A percentile compares a stretch with the other conserved stretches of the same genome.
These are phyloP conservation scores for Brassica nigra DNA, from an alignment of 345 rosid genomes.

Conservation along the genomic window DNA sequence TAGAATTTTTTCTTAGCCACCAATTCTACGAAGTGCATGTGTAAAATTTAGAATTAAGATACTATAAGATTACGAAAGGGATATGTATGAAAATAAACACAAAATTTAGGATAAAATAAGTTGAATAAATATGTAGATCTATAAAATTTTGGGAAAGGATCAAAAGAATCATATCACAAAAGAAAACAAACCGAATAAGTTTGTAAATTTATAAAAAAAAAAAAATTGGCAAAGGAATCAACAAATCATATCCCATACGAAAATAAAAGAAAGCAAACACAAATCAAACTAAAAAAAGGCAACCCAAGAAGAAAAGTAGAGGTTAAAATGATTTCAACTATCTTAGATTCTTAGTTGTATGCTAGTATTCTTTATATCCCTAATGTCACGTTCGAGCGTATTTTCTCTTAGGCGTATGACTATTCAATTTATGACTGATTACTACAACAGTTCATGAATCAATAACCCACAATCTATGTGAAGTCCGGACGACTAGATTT, in stretches of 20 bases:
- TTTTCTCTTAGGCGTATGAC: neutral
- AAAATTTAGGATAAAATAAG: no score
- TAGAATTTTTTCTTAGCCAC: neutral
- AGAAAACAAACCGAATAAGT: no score
- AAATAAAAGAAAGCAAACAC: neutral
- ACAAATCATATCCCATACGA: no score
- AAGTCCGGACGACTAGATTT: neutral
- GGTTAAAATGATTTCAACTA: neutral
- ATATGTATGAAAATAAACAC: no score
- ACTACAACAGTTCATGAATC: neutral
- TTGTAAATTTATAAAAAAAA: no score
- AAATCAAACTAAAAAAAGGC: conserved; percentile 13
- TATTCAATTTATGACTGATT: neutral
- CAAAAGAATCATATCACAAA: no score
- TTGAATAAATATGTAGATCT: no score
- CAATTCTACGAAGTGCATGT: neutral
- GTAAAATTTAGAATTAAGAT: neutral
- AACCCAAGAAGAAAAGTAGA: neutral
- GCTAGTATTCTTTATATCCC: neutral
- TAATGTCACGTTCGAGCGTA: neutral
- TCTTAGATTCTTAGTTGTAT: neutral
- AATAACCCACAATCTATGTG: neutral
- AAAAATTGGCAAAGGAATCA: no score
- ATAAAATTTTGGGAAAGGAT: no score
- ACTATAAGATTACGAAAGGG: neutral